These are phyloP conservation scores for Colletotrichum tropicale DNA, from an alignment of 2,329 filamentous ascomycete species.

Conservation along the genomic window DNA sequence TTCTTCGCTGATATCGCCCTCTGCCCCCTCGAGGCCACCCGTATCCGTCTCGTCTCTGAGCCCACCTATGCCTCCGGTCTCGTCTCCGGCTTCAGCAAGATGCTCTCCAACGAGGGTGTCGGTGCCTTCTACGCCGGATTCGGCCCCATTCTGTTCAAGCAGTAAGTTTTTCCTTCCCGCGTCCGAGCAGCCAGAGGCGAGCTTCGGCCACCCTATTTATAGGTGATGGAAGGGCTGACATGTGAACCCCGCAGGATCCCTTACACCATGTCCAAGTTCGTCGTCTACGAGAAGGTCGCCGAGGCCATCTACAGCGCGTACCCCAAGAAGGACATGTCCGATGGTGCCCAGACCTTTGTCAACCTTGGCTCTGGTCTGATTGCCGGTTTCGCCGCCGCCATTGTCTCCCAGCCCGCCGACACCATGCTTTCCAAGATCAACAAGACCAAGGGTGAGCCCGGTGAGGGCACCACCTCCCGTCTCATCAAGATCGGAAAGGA, in stretches of 20 bases:
- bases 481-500: constrained; percentile 89
- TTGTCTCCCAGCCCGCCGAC: constrained; percentile 89
- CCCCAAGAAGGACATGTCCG: constrained; percentile 74
- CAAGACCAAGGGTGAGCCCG: constrained; percentile 88
- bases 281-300: constrained; percentile 88
- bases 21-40: constrained; percentile 90
- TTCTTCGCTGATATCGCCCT: constrained; percentile 82
- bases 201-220: not conserved
- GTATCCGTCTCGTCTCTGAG: constrained; percentile 90
- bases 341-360: constrained; percentile 75
- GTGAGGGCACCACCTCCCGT: constrained; percentile 81
- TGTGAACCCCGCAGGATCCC: constrained; percentile 64
- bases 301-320: constrained; percentile 72
- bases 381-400: constrained; percentile 79
- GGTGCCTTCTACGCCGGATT: constrained; percentile 92
- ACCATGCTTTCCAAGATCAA: constrained; percentile 97
- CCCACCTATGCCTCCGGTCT: constrained; percentile 85
- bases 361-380: constrained; percentile 69
- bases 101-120: constrained; percentile 80
- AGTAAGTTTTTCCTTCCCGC: constrained; percentile 51
- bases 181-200: not conserved
- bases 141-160: constrained; percentile 84
- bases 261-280: constrained; percentile 96
- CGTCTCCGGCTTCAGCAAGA: constrained; percentile 81
- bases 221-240: not conserved